phyloP scores from a whole-genome alignment of 805 yeast genomes.

The Ogataea methanolica region DNA sequence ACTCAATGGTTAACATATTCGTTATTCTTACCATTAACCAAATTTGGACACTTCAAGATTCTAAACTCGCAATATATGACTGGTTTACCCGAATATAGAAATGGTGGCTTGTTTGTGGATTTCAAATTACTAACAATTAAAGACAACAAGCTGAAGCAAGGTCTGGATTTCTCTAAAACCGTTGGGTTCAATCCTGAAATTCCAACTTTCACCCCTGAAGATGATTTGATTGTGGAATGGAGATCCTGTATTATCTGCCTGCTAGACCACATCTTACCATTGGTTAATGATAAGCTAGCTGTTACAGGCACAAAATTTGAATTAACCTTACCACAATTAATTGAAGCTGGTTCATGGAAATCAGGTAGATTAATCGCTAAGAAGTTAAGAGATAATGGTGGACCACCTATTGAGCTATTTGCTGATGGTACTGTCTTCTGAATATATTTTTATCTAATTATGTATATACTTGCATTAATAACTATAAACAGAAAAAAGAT shows the following conservation, averaged over 20 bases:
- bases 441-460: neutral
- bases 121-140: conserved; percentile 47
- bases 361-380: conserved; percentile 61
- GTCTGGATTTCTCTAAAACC: conserved; percentile 32
- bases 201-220: conserved; percentile 50
- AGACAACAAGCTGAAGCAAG: conserved; percentile 33
- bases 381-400: conserved; percentile 41
- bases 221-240: conserved; percentile 66
- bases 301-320: conserved; percentile 27
- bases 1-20: conserved; percentile 69
- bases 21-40: conserved; percentile 45
- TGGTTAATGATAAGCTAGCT: conserved; percentile 43
- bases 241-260: conserved; percentile 56
- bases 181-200: conserved; percentile 28
- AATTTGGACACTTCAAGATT: conserved; percentile 39
- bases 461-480: too few relatives aligned
- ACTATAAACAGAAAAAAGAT: too few relatives aligned
- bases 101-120: conserved; percentile 62
- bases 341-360: conserved; percentile 69
- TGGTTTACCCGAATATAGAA: conserved; percentile 58
- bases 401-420: conserved; percentile 59
- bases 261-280: conserved; percentile 47
- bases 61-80: conserved; percentile 40
- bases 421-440: conserved; percentile 67
- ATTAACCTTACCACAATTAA: conserved; percentile 49